phyloP scores from a whole-genome alignment of 192 early-diverging fungal species.

The Coemansia asiatica region DNA sequence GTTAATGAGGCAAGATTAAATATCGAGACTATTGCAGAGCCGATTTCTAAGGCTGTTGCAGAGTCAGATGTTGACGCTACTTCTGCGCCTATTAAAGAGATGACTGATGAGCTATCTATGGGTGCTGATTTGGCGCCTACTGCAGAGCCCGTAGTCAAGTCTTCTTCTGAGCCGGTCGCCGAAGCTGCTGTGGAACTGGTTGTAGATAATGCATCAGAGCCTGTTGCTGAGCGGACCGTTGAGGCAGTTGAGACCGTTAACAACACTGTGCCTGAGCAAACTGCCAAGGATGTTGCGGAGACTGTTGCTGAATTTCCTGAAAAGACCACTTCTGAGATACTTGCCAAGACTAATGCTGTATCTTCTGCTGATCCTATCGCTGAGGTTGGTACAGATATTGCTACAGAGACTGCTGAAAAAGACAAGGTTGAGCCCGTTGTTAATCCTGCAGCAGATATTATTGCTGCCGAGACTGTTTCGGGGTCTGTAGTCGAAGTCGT shows the following conservation, averaged over 20 bases:
- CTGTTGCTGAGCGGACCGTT: no score
- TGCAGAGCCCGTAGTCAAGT: not conserved
- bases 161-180: not conserved
- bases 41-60: not conserved
- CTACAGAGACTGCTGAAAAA: not conserved
- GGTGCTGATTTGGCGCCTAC: not conserved
- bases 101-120: not conserved
- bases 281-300: no score
- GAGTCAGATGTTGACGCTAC: not conserved
- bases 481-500: not conserved
- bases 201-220: not conserved
- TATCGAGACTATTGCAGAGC: no score
- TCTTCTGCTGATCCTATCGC: not conserved
- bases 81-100: not conserved
- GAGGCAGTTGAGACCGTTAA: not conserved
- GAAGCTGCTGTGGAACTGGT: not conserved
- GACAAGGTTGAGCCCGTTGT: not conserved
- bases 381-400: not conserved
- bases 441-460: not conserved
- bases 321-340: not conserved
- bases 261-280: not conserved
- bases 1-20: not conserved
- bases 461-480: conserved; percentile 4
- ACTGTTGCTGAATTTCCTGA: not conserved
- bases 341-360: not conserved